phyloP scores from a whole-genome alignment of 148 eudicot genomes.

The Amaranthus hypochondriacus region DNA sequence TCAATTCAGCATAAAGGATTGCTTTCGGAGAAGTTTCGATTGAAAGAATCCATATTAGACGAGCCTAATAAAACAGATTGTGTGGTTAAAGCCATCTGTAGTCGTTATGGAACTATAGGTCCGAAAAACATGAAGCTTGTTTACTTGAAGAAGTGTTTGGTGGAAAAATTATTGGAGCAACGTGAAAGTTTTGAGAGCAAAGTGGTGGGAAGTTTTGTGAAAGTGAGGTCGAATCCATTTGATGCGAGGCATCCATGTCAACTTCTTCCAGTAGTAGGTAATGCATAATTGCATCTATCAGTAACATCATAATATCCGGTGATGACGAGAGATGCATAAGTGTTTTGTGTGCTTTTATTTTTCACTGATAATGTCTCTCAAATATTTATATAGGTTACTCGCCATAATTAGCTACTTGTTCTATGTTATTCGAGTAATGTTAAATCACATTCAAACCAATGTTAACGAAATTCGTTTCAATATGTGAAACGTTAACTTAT shows the following conservation, averaged over 20 bases:
- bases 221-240: conserved; percentile 53
- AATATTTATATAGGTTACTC: background rate
- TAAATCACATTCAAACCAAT: background rate
- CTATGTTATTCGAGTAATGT: background rate
- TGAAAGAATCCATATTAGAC: conserved; percentile 19
- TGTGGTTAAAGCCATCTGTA: conserved; percentile 24
- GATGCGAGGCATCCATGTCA: conserved; percentile 42
- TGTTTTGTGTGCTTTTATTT: background rate
- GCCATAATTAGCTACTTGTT: background rate
- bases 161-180: conserved; percentile 47
- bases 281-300: background rate
- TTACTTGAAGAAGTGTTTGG: conserved; percentile 64
- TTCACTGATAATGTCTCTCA: background rate
- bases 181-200: conserved; percentile 60
- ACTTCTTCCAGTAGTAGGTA: conserved; percentile 80
- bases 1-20: conserved; percentile 27
- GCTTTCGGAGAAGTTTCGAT: conserved; percentile 24
- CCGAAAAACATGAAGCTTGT: conserved; percentile 68
- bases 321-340: too few relatives aligned
- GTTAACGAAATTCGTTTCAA: too few relatives aligned
- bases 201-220: conserved; percentile 75
- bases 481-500: too few relatives aligned
- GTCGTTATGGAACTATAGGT: conserved; percentile 52
- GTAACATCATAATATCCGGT: too few relatives aligned
- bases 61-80: conserved; percentile 23